Base-by-base conservation (phyloP, 2,329 filamentous ascomycete species). In the Cercospora sesami region DNA sequence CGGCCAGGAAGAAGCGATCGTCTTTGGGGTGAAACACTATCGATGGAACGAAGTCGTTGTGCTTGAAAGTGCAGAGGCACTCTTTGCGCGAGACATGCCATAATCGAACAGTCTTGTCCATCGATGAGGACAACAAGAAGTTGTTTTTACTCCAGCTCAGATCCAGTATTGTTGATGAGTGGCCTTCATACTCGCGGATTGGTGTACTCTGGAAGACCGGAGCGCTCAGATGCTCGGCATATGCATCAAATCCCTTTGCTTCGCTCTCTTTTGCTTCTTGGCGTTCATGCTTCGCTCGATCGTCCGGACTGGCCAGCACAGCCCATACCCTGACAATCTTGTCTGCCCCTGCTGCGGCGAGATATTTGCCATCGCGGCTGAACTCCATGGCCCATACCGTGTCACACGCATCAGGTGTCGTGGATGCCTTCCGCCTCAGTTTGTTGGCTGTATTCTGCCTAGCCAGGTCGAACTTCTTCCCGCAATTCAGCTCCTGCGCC, bases 61-160 rank as follows among this genome's bases (percentile, higher is more conserved):
- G 95, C 75, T 94, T 92, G 81, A 98, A 99, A 1, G 91, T 93
- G 79, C 93, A 97, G 0, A 99, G 84, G 75, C 93, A 97, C 75
- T 98, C 94, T 3, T 86, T 80, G 63, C 94, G 86, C 76, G 88
- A 94, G 70, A 95, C 85, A 79, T 99, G 95, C 94, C 95, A 99
- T 59, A 99, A 80, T 14, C 93, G 87, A 12, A 99, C 95, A 0
- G 94, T 97, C 82, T 97, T 97, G 78, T 99, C 95, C 93, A 98
- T 97, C 0, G 94, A 97, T 0, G 94, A 96, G 3, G 94, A 97
- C 16, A 99, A 84, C 30, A 99, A 80, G 74, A 99, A 99, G 78
- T 96, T 97, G 80, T 99, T 99, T 84, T 98, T 99, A 82, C 94
- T 98, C 95, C 95, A 99, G 78, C 92, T 96, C 68, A 99, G 79